A percentile compares a stretch with the other conserved stretches of the same genome.
Evolutionary conservation across 148 eudicot species (phyloP).

Genomic region (Nyssa sinensis): DNA sequence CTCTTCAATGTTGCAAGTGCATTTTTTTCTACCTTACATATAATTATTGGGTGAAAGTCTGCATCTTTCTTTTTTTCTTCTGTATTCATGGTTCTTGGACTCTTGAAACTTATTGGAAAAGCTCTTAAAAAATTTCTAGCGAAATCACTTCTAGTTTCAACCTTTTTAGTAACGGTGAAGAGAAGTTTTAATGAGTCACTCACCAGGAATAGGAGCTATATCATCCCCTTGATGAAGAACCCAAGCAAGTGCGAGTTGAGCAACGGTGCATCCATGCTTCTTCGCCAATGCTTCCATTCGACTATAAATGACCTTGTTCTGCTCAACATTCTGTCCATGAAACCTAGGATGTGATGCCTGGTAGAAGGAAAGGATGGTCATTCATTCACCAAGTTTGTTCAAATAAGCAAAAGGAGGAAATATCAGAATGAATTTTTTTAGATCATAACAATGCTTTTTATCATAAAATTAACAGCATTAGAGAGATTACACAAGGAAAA

Average conservation of each 20-base stretch:
- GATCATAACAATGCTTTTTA: background rate
- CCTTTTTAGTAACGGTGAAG: background rate
- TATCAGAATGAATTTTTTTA: too few species aligned
- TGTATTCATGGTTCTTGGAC: too few species aligned
- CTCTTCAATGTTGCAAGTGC: too few species aligned
- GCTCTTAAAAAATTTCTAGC: too few species aligned
- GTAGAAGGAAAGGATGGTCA: background rate
- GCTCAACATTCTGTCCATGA: constrained; percentile 52
- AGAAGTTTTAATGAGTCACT: constrained; percentile 16
- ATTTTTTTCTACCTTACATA: too few species aligned
- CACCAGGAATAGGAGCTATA: constrained; percentile 77
- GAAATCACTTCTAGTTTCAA: too few species aligned
- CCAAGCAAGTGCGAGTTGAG: constrained; percentile 85
- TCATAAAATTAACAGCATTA: background rate
- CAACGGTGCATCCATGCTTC: constrained; percentile 58
- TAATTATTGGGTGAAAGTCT: too few species aligned
- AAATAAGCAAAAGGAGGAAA: background rate
- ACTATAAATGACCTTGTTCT: constrained; percentile 59
- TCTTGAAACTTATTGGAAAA: too few species aligned
- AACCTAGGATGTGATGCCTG: constrained; percentile 62
- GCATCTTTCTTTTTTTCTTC: too few species aligned
- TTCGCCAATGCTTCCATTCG: constrained; percentile 49
- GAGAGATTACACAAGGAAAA: background rate
- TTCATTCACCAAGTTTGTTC: background rate
- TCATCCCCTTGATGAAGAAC: constrained; percentile 75